These are phyloP conservation scores for Leptographium lundbergii DNA, from an alignment of 2,329 filamentous ascomycete genomes.

Conservation along the genomic window DNA sequence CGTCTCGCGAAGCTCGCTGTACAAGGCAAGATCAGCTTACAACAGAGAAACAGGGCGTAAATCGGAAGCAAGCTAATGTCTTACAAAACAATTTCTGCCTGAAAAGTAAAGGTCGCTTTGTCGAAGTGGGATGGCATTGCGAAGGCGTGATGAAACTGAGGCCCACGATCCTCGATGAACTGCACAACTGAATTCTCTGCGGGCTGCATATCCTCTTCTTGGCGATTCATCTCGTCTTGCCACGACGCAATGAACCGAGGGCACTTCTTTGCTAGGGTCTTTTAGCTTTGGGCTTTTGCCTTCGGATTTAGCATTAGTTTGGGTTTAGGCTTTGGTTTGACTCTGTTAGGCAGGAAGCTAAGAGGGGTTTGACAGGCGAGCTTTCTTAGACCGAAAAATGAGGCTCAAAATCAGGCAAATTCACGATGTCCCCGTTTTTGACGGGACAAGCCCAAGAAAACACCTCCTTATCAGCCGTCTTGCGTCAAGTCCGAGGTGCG, in stretches of 20 bases:
- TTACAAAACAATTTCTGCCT: conserved; percentile 3
- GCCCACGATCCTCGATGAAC: conserved; percentile 7
- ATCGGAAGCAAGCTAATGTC: background rate
- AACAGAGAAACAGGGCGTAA: background rate
- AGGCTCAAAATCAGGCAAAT: too few relatives aligned
- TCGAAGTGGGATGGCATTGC: conserved; percentile 3
- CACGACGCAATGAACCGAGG: background rate
- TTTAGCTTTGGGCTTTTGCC: background rate
- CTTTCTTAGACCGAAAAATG: too few relatives aligned
- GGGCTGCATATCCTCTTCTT: background rate
- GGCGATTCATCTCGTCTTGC: background rate
- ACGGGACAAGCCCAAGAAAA: background rate
- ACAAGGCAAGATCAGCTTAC: background rate
- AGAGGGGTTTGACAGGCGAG: too few relatives aligned
- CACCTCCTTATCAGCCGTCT: background rate
- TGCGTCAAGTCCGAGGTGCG: too few relatives aligned
- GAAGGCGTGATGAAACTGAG: conserved; percentile 8
- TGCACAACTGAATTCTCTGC: background rate
- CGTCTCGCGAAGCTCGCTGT: conserved; percentile 5
- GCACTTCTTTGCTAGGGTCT: background rate
- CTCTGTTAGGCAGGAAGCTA: too few relatives aligned
- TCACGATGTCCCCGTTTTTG: too few relatives aligned
- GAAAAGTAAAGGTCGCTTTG: conserved; percentile 3
- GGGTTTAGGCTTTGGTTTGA: too few relatives aligned
- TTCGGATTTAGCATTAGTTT: too few relatives aligned